Percentiles rank a stretch among this genome's conserved stretches.
These are phyloP conservation scores for Sicyos baderoa DNA, from an alignment of 306 rosid species.

Conservation along the genomic window DNA sequence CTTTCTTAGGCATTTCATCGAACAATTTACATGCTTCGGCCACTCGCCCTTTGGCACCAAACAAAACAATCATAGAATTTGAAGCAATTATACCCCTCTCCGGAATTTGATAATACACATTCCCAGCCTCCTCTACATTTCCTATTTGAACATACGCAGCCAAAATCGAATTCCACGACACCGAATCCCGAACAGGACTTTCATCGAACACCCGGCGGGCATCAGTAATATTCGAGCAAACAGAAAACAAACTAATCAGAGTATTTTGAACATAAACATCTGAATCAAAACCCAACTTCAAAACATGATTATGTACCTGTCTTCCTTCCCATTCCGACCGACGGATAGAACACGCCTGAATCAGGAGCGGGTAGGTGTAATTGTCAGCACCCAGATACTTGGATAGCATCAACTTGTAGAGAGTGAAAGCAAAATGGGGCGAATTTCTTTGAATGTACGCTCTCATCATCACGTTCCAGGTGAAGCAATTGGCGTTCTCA, in stretches of 20 bases:
- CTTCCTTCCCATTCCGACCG: slow-evolving; percentile 43
- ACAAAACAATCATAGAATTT: slow-evolving; percentile 66
- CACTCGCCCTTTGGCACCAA: slow-evolving; percentile 44
- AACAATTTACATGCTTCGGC: slow-evolving; percentile 40
- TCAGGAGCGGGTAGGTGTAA: slow-evolving; percentile 58
- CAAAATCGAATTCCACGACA: slow-evolving; percentile 68
- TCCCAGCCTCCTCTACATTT: slow-evolving; percentile 38
- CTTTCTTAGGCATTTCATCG: slow-evolving; percentile 39
- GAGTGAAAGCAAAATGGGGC: slow-evolving; percentile 31
- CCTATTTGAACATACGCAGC: slow-evolving; percentile 57
- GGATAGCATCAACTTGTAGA: slow-evolving; percentile 34
- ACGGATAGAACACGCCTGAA: slow-evolving; percentile 51
- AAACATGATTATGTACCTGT: slow-evolving; percentile 45
- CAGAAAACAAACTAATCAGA: slow-evolving; percentile 51
- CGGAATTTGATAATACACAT: slow-evolving; percentile 43
- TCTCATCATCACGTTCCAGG: slow-evolving; percentile 73
- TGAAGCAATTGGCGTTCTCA: slow-evolving; percentile 51
- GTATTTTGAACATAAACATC: slow-evolving; percentile 66
- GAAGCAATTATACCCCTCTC: slow-evolving; percentile 56
- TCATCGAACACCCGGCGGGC: slow-evolving; percentile 60
- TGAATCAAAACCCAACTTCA: slow-evolving; percentile 45
- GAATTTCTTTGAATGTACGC: slow-evolving; percentile 40
- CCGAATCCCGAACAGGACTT: slow-evolving; percentile 57
- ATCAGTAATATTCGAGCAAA: slow-evolving; percentile 43
- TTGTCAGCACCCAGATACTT: slow-evolving; percentile 29